Evolutionary conservation across 345 rosid species (phyloP), one percentile per base, ranked within the genome.

Genomic region (Eutrema japonicum): DNA sequence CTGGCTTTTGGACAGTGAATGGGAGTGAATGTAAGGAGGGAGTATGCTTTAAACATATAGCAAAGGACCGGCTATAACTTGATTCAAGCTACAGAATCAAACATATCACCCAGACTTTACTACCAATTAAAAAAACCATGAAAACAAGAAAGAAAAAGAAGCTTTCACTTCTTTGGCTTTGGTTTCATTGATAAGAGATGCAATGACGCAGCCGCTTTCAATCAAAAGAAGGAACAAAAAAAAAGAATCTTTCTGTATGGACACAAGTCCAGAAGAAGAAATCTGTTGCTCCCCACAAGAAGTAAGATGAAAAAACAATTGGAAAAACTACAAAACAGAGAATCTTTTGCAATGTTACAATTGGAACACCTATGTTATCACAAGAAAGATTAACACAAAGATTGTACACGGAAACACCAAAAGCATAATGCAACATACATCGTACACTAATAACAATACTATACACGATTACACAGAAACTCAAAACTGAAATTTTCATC

Each of bases 131-230:
- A 7, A 53, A 37, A 16, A 32, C 7, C 57, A 37, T 30, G 26
- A 2, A 43, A 53, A 29, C 40, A 8, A 66, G 59, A 66, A 65
- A 29, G 13, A 45, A 54, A 47, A 64, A 47, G 29, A 43, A 40
- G 29, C 62, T 13, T 33, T 3, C 7, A 57, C 61, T 22, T 68
- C 48, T 26, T 42, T 52, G 11, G 56, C 47, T n/a, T 73, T n/a
- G 50, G 49, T 64, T 26, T 54, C 57, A 54, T 2, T 9, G 26
- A 26, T 57, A 18, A n/a, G 36, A 45, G 14, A 68, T 11, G 27
- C 63, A 57, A 38, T 74, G 29, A 29, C 58, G 57, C 52, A 57
- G 14, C 48, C 9, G n/a, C 18, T 57, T 48, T 4, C 37, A 53
- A 71, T 3, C 4, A 32, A 8, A 16, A 49, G 10, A 1, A 43